Evolutionary conservation across 345 rosid genomes (phyloP).

Genomic region (Microthlaspi erraticum): DNA sequence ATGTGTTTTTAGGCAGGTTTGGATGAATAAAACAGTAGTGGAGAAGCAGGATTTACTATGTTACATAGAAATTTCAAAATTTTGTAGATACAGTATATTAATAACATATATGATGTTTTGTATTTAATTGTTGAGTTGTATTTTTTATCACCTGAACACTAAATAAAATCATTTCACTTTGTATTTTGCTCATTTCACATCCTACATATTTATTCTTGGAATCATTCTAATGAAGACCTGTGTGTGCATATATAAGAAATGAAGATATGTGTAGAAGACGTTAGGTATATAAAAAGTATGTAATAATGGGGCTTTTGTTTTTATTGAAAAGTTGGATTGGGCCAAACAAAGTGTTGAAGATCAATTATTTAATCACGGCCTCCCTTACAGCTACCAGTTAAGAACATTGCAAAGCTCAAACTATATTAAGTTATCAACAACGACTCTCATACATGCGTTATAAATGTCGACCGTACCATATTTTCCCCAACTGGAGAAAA

Average conservation of each 20-base stretch:
- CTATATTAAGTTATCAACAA: conserved; percentile 4
- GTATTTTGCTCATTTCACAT: not conserved
- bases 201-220: not conserved
- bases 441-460: not conserved
- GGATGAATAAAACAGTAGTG: conserved; percentile 29
- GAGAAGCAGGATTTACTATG: not conserved
- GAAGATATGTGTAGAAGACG: too few relatives aligned
- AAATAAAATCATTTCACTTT: not conserved
- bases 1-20: conserved; percentile 27
- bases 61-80: conserved; percentile 22
- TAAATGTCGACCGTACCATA: conserved; percentile 7
- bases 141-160: not conserved
- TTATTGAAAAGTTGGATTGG: not conserved
- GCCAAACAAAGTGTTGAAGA: conserved; percentile 13
- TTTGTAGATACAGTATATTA: conserved; percentile 28
- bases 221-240: too few relatives aligned
- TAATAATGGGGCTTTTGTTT: conserved; percentile 15
- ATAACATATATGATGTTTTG: conserved; percentile 15
- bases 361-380: conserved; percentile 12
- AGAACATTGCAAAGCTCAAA: not conserved
- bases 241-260: too few relatives aligned
- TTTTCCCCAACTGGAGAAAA: not conserved
- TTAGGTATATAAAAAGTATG: too few relatives aligned
- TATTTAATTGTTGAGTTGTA: conserved; percentile 16
- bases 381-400: conserved; percentile 20